Percentiles rank a stretch among this genome's conserved stretches.
Conservation (phyloP, 306 rosid species). For the Sicyos edulis region DNA sequence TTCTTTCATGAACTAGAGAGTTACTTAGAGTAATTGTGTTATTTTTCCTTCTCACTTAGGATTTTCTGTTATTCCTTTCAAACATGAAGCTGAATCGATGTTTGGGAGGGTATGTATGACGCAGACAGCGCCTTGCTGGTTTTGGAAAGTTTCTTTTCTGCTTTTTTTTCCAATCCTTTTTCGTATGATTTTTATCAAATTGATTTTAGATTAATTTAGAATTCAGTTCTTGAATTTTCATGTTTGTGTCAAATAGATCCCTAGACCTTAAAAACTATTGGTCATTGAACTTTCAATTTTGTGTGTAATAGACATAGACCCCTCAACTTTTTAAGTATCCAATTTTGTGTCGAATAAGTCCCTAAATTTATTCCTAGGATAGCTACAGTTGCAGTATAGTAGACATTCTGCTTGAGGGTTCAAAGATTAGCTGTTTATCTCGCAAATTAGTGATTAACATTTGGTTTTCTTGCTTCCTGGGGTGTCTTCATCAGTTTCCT, state of each 20-base stretch:
- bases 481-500: slow-evolving; percentile 2
- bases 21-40: not conserved
- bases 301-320: not conserved
- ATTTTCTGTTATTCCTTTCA: not conserved
- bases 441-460: not conserved
- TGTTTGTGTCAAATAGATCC: too few relatives aligned
- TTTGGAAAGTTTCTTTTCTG: not conserved
- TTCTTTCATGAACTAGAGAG: too few relatives aligned
- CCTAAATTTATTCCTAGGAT: not conserved
- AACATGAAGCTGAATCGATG: not conserved
- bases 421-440: slow-evolving; percentile 26
- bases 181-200: not conserved
- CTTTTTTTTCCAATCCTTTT: not conserved
- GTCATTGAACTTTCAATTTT: not conserved
- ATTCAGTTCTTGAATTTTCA: not conserved
- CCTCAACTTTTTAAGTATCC: too few relatives aligned
- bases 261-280: not conserved
- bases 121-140: not conserved
- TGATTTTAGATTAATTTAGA: not conserved
- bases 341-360: not conserved
- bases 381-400: slow-evolving; percentile 37
- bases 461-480: not conserved
- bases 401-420: slow-evolving; percentile 44
- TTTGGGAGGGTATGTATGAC: not conserved
- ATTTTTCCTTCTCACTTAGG: not conserved